A percentile compares a stretch with the other conserved stretches of the same genome.
These are phyloP conservation scores for Panicum hallii DNA, from an alignment of 202 grass and related monocot species.

Conservation along the genomic window DNA sequence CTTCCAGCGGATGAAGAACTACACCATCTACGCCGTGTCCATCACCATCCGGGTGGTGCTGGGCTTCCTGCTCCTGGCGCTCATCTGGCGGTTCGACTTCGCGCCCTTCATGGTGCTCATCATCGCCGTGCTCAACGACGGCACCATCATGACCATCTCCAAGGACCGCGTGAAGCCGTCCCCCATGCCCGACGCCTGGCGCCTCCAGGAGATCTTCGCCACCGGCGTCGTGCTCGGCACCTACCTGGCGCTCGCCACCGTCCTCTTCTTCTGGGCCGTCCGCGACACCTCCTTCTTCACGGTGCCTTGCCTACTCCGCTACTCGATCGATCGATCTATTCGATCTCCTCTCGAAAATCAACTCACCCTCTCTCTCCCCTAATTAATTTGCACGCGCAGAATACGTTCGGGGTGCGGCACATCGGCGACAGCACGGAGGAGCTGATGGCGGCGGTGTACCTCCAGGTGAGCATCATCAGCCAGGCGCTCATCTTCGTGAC, in stretches of 20 bases:
- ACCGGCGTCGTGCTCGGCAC: conserved; percentile 76
- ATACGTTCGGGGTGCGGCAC: conserved; percentile 49
- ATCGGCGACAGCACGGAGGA: conserved; percentile 50
- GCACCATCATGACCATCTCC: conserved; percentile 91
- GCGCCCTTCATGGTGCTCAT: conserved; percentile 80
- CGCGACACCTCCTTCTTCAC: conserved; percentile 33
- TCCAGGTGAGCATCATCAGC: conserved; percentile 95
- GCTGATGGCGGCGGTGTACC: conserved; percentile 84
- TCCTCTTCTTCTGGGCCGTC: conserved; percentile 64
- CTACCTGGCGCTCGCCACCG: conserved; percentile 66
- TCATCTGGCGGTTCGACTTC: conserved; percentile 77
- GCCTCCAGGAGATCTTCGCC: conserved; percentile 75
- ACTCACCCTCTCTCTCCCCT: too few species aligned
- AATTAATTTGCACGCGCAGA: too few species aligned
- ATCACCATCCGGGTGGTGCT: conserved; percentile 80
- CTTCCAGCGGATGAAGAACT: conserved; percentile 91
- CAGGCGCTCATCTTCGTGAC: conserved; percentile 96
- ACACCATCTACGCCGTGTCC: conserved; percentile 86
- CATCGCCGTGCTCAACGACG: conserved; percentile 82
- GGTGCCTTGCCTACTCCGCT: neutral
- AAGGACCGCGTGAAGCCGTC: conserved; percentile 78
- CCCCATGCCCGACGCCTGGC: conserved; percentile 61
- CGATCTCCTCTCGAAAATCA: too few species aligned
- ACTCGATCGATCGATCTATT: too few species aligned
- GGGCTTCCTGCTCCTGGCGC: conserved; percentile 67